Evolutionary conservation across 257 asterid genomes (phyloP).

Genomic region (Fraxinus americana): DNA sequence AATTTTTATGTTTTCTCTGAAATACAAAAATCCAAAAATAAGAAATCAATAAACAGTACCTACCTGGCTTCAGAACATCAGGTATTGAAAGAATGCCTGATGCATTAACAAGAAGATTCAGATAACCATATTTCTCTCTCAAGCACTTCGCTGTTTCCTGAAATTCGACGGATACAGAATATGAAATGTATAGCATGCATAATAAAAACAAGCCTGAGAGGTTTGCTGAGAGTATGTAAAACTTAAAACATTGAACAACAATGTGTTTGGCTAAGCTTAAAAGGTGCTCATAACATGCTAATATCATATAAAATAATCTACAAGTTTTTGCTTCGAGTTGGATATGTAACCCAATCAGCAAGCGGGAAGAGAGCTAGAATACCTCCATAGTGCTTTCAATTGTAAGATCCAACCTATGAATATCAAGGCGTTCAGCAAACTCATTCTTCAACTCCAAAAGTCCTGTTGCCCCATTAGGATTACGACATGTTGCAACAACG

Average conservation of each 20-base stretch:
- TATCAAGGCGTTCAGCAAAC: slow-evolving; percentile 72
- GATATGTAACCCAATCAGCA: neutral
- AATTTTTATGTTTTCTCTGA: neutral
- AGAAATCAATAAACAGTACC: slow-evolving; percentile 13
- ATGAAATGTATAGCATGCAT: no score
- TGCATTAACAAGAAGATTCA: slow-evolving; percentile 86
- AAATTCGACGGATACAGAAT: neutral
- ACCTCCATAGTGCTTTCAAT: slow-evolving; percentile 87
- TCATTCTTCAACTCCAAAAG: slow-evolving; percentile 67
- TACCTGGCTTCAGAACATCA: slow-evolving; percentile 81
- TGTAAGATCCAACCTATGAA: slow-evolving; percentile 77
- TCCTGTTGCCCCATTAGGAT: slow-evolving; percentile 65
- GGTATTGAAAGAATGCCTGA: slow-evolving; percentile 89
- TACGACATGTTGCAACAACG: slow-evolving; percentile 89
- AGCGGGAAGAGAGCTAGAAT: slow-evolving; percentile 18
- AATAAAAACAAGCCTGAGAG: no score
- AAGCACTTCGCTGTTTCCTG: slow-evolving; percentile 78
- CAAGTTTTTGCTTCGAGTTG: neutral
- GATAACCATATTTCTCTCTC: slow-evolving; percentile 67
- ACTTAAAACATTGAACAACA: neutral
- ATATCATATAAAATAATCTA: neutral
- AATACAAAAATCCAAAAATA: neutral
- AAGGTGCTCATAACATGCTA: no score
- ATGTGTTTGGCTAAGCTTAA: no score
- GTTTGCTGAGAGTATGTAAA: no score